Percentiles rank a stretch among this genome's conserved stretches.
Conservation (phyloP, 192 early-diverging fungal genomes). For the Irineochytrium annulatum region DNA sequence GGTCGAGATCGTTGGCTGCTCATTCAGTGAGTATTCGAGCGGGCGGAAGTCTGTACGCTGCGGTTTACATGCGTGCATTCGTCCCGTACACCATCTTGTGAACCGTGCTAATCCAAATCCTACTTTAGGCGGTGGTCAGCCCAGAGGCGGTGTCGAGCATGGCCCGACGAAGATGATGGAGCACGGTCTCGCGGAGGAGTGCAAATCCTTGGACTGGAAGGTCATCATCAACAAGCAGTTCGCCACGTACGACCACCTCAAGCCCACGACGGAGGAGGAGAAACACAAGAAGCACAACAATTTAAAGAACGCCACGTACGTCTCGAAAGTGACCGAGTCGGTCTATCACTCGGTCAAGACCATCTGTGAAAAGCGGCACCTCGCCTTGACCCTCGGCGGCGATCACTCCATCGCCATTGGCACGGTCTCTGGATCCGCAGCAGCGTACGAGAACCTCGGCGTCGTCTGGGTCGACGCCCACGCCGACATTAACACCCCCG, state of each 20-base stretch:
- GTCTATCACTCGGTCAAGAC: constrained; percentile 62
- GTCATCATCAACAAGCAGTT: constrained; percentile 70
- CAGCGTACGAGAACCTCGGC: constrained; percentile 73
- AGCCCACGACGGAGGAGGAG: constrained; percentile 67
- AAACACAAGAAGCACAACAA: constrained; percentile 64
- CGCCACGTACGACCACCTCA: constrained; percentile 62
- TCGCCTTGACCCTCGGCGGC: constrained; percentile 89
- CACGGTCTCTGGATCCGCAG: constrained; percentile 74
- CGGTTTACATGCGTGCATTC: background rate
- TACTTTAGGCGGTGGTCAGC: constrained; percentile 47
- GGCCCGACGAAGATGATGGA: constrained; percentile 81
- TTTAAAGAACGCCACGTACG: constrained; percentile 82
- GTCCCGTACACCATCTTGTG: too few relatives aligned
- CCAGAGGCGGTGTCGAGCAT: constrained; percentile 82
- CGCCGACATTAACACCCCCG: constrained; percentile 92
- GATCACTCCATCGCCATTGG: constrained; percentile 94
- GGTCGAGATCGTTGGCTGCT: background rate
- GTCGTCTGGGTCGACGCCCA: constrained; percentile 97
- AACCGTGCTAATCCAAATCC: too few relatives aligned
- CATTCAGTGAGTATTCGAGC: background rate
- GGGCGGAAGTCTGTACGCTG: background rate
- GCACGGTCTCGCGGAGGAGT: constrained; percentile 78
- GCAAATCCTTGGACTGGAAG: constrained; percentile 73
- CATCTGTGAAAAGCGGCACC: constrained; percentile 59
- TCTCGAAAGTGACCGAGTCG: constrained; percentile 69